These are phyloP conservation scores for Astrothelium subdiscretum DNA, from an alignment of 495 filamentous ascomycete genomes.

Conservation along the genomic window DNA sequence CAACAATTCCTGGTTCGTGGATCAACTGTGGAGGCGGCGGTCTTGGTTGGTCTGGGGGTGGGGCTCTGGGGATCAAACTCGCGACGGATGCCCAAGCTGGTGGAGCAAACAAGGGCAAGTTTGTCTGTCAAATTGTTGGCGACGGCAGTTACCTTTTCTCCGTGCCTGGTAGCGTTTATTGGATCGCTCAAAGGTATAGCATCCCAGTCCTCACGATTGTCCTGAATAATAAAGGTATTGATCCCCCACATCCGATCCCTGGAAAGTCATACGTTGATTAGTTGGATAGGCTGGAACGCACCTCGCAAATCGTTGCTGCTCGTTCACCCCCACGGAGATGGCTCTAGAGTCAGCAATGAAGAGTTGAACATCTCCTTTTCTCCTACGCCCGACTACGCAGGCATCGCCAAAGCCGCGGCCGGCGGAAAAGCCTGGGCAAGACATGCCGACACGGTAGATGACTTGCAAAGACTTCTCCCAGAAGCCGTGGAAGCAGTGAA, in stretches of 20 bases:
- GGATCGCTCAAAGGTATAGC: constrained; percentile 76
- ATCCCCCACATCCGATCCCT: not conserved
- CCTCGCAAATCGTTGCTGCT: constrained; percentile 25
- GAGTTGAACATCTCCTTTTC: constrained; percentile 85
- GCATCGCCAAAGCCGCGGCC: constrained; percentile 81
- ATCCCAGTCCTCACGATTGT: constrained; percentile 90
- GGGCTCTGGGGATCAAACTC: constrained; percentile 74
- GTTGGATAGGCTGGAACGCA: constrained; percentile 38
- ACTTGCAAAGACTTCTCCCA: constrained; percentile 22
- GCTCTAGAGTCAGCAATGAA: constrained; percentile 64
- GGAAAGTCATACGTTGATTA: not conserved
- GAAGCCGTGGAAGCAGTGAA: constrained; percentile 27
- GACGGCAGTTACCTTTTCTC: constrained; percentile 85
- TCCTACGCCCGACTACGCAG: constrained; percentile 77
- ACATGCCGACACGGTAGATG: constrained; percentile 23
- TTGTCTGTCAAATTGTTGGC: constrained; percentile 87
- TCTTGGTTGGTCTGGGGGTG: constrained; percentile 88
- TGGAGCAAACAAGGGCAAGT: constrained; percentile 45
- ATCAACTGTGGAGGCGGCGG: constrained; percentile 93
- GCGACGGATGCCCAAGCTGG: constrained; percentile 51
- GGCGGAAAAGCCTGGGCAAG: constrained; percentile 44
- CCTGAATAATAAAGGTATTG: constrained; percentile 74
- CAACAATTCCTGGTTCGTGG: constrained; percentile 67
- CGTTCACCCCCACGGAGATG: constrained; percentile 27
- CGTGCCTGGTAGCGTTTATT: constrained; percentile 87